Percentiles rank a stretch among this genome's conserved stretches.
Conservation (phyloP, 2,329 filamentous ascomycete species). For the Sclerotinia minor region DNA sequence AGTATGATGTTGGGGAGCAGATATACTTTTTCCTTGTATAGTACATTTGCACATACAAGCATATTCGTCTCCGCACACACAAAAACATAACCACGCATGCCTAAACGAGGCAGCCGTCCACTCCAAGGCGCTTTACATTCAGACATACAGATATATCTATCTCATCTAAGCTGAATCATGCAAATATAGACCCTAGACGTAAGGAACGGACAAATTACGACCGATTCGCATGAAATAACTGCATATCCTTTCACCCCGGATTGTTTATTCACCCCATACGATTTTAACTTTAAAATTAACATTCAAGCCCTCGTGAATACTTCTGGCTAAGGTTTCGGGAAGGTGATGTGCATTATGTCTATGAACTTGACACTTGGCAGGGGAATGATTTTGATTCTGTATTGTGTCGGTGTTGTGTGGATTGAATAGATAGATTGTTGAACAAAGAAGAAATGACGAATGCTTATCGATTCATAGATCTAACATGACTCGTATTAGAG, state of each 20-base stretch:
- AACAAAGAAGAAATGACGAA: neutral
- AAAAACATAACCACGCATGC: neutral
- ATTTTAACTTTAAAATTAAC: neutral
- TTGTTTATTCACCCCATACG: neutral
- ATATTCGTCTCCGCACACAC: neutral
- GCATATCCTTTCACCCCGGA: neutral
- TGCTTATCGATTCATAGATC: neutral
- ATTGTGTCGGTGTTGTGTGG: neutral
- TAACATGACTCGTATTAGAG: neutral
- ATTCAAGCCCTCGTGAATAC: neutral
- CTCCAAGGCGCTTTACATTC: neutral
- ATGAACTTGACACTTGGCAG: neutral
- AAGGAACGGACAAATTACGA: neutral
- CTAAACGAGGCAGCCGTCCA: neutral
- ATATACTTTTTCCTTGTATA: neutral
- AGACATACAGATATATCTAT: too few species aligned
- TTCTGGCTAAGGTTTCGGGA: neutral
- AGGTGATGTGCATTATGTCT: neutral
- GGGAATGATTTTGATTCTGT: neutral
- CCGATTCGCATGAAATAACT: neutral
- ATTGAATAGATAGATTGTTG: neutral
- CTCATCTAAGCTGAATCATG: neutral
- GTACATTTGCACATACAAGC: neutral
- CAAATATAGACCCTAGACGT: neutral
- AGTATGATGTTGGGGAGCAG: neutral